phyloP scores from a whole-genome alignment of 75 land plant genomes.

The Larix kaempferi region DNA sequence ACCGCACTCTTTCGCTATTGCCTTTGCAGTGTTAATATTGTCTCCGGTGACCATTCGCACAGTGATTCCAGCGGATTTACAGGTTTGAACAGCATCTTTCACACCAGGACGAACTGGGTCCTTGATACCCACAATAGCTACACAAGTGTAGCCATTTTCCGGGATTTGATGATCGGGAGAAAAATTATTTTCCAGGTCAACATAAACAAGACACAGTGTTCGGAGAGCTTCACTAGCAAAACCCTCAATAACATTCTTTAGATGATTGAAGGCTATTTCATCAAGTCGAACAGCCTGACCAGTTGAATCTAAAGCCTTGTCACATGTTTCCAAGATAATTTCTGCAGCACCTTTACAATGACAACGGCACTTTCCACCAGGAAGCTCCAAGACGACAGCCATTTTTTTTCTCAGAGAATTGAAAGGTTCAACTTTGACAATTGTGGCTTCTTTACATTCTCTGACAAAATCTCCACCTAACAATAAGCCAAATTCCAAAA shows the following conservation, averaged over 20 bases:
- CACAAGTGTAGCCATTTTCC: conserved; percentile 55
- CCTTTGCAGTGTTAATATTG: conserved; percentile 90
- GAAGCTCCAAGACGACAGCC: conserved; percentile 67
- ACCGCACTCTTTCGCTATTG: conserved; percentile 98
- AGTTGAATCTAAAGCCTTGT: conserved; percentile 51
- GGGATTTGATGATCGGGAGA: conserved; percentile 42
- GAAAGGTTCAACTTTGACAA: conserved; percentile 86
- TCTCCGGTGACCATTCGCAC: conserved; percentile 99
- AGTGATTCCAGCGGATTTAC: conserved; percentile 84
- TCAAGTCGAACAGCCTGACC: conserved; percentile 68
- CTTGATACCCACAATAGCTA: conserved; percentile 90
- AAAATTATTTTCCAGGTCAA: conserved; percentile 62
- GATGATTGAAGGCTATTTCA: conserved; percentile 39
- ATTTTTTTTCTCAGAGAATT: conserved; percentile 84
- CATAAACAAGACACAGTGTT: conserved; percentile 82
- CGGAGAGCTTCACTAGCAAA: conserved; percentile 92
- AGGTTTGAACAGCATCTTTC: conserved; percentile 88
- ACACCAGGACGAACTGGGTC: conserved; percentile 98
- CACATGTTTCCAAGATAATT: conserved; percentile 73
- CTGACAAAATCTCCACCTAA: conserved; percentile 81
- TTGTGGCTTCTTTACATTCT: conserved; percentile 37
- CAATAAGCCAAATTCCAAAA: conserved; percentile 72
- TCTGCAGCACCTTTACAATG: conserved; percentile 95
- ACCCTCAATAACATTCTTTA: conserved; percentile 56
- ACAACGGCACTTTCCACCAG: conserved; percentile 56